phyloP scores from a whole-genome alignment of 1,284 basidiomycete genomes.

The Lignosus rhinocerotis region DNA sequence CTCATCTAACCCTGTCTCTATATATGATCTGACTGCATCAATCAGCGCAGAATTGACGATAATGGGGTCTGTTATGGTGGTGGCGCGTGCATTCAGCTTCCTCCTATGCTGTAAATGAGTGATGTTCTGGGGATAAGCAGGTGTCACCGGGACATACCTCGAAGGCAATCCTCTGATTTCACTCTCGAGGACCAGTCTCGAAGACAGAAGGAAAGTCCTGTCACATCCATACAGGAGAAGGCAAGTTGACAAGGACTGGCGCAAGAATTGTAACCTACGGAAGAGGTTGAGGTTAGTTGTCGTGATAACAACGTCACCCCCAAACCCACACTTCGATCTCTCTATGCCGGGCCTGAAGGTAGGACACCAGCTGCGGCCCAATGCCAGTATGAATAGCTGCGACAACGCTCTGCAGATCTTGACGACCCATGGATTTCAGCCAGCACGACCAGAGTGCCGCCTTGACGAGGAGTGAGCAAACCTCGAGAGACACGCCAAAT shows the following conservation, averaged over 20 bases:
- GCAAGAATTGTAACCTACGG: slow-evolving; percentile 45
- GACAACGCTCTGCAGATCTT: slow-evolving; percentile 54
- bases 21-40: slow-evolving; percentile 50
- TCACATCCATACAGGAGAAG: slow-evolving; percentile 68
- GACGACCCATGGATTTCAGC: slow-evolving; percentile 55
- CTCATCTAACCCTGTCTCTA: slow-evolving; percentile 49
- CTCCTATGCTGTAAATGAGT: slow-evolving; percentile 39
- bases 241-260: slow-evolving; percentile 57
- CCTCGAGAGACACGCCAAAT: slow-evolving; percentile 42
- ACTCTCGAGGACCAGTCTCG: slow-evolving; percentile 45
- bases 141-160: slow-evolving; percentile 40
- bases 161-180: slow-evolving; percentile 55
- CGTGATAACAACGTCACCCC: slow-evolving; percentile 18
- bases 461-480: slow-evolving; percentile 49
- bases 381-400: slow-evolving; percentile 49
- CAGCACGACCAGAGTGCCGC: slow-evolving; percentile 52
- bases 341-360: slow-evolving; percentile 30
- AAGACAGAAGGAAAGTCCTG: slow-evolving; percentile 41
- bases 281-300: neutral
- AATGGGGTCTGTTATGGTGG: slow-evolving; percentile 52
- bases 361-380: slow-evolving; percentile 37
- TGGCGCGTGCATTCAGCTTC: slow-evolving; percentile 44
- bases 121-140: neutral
- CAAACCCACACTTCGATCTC: slow-evolving; percentile 24
- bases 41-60: slow-evolving; percentile 58